Evolutionary conservation across 208 protist genomes (phyloP).

Genomic region (Leishmania major): DNA sequence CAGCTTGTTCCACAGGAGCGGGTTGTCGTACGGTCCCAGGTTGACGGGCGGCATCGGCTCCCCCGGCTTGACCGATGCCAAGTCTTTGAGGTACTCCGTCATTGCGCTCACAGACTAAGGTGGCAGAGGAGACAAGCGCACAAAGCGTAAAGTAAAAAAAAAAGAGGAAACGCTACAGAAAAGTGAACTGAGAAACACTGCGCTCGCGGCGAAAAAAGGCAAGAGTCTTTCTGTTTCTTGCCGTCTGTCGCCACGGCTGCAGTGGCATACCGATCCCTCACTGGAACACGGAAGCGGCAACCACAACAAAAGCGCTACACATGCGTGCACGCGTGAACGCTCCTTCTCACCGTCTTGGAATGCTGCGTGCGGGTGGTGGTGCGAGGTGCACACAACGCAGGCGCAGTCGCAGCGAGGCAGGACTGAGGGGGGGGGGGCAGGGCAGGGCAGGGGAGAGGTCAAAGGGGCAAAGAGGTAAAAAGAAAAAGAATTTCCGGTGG

Average conservation of each 20-base stretch:
- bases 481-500: not conserved
- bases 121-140: not conserved
- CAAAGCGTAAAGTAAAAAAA: not conserved
- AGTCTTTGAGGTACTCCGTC: conserved; percentile 88
- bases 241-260: not conserved
- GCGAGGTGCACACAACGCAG: not conserved
- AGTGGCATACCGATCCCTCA: not conserved
- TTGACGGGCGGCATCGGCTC: conserved; percentile 82
- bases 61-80: conserved; percentile 50
- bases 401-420: not conserved
- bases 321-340: not conserved
- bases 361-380: not conserved
- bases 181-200: not conserved
- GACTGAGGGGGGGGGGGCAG: too few relatives aligned
- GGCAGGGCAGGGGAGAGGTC: not conserved
- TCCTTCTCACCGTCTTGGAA: not conserved
- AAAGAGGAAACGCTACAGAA: not conserved
- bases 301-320: not conserved
- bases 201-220: not conserved
- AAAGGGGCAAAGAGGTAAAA: not conserved
- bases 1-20: conserved; percentile 90
- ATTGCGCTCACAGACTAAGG: conserved; percentile 33
- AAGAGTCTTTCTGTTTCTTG: not conserved
- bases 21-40: conserved; percentile 91
- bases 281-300: not conserved